Conservation (phyloP, 2,329 filamentous ascomycete species). For the Calonectria pseudoreteaudii region DNA sequence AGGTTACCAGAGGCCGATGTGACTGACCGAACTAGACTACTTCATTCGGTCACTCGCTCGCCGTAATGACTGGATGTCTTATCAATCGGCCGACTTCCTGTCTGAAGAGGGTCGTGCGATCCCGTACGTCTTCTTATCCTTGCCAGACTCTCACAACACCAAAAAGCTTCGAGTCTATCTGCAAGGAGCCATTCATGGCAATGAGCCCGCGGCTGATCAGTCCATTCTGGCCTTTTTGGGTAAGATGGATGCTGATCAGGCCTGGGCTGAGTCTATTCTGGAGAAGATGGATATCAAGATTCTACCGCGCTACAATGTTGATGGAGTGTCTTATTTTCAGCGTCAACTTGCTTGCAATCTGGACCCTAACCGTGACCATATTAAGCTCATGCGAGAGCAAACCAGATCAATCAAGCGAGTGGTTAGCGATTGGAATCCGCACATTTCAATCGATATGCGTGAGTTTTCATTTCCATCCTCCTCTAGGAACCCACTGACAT, state of each 20-base stretch:
- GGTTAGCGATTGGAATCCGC: not conserved
- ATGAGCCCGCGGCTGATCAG: not conserved
- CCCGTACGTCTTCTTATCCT: not conserved
- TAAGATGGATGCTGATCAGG: not conserved
- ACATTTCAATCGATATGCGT: constrained; percentile 1
- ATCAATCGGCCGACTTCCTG: not conserved
- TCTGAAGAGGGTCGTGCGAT: not conserved
- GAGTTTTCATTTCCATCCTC: not conserved
- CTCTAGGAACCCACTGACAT: too few species aligned
- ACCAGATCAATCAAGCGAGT: not conserved
- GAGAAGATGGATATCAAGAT: constrained; percentile 2
- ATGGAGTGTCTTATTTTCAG: not conserved
- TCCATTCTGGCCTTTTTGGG: not conserved
- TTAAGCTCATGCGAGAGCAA: not conserved
- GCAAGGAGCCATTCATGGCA: not conserved
- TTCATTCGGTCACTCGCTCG: not conserved
- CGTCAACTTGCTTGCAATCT: not conserved
- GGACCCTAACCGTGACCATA: not conserved
- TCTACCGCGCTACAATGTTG: not conserved
- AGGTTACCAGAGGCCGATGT: too few species aligned
- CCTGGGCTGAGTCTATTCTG: not conserved
- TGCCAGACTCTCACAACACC: not conserved
- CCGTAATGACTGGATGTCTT: not conserved
- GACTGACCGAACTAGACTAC: not conserved
- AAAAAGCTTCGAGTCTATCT: not conserved